Conservation (phyloP, 371 early-diverging fungal genomes). For the Blastocladiella emersonii region DNA sequence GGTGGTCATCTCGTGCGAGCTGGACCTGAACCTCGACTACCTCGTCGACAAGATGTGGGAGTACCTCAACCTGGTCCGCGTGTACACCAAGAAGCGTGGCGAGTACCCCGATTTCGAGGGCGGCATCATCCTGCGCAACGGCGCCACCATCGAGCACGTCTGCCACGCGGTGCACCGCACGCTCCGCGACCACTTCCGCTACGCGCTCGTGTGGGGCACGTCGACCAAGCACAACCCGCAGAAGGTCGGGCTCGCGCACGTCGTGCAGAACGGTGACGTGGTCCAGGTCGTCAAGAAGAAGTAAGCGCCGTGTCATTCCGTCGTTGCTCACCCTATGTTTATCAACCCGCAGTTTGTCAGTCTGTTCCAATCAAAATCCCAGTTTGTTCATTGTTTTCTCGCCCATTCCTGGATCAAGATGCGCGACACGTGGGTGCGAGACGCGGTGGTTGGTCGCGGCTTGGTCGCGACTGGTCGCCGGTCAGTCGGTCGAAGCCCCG, state of each 20-base stretch:
- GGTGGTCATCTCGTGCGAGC: slow-evolving; percentile 82
- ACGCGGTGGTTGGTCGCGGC: no score
- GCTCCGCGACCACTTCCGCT: slow-evolving; percentile 84
- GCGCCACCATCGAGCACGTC: slow-evolving; percentile 68
- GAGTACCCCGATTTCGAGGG: slow-evolving; percentile 90
- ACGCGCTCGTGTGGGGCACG: slow-evolving; percentile 39
- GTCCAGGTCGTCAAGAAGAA: slow-evolving; percentile 76
- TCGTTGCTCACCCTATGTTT: no score
- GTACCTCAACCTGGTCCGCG: slow-evolving; percentile 62
- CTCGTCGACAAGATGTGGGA: slow-evolving; percentile 92
- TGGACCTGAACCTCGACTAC: slow-evolving; percentile 87
- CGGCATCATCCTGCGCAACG: slow-evolving; percentile 5
- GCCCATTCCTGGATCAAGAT: no score
- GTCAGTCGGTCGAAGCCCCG: no score
- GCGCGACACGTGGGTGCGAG: no score
- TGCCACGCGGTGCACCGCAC: slow-evolving; percentile 93
- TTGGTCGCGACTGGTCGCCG: no score
- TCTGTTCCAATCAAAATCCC: no score
- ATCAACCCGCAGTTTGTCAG: no score
- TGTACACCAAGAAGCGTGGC: slow-evolving; percentile 97
- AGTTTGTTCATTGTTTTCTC: no score
- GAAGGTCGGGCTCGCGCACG: slow-evolving; percentile 87
- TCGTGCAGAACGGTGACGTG: slow-evolving; percentile 94
- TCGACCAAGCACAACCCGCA: slow-evolving; percentile 94
- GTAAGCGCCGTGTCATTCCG: no score